phyloP scores from a whole-genome alignment of 1,284 basidiomycete genomes.

The Chalciporus sp. region DNA sequence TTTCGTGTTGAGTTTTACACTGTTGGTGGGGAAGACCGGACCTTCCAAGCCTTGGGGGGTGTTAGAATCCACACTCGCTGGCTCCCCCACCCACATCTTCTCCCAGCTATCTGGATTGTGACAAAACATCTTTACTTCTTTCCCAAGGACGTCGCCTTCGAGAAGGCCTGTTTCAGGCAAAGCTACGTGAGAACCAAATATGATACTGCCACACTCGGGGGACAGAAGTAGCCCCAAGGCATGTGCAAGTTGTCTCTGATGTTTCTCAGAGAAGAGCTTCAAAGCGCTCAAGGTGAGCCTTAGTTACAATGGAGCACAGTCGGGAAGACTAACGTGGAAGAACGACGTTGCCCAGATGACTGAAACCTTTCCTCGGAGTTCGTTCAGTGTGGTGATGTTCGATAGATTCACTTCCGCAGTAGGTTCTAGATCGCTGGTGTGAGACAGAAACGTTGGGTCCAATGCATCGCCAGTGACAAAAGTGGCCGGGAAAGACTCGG shows the following conservation, averaged over 20 bases:
- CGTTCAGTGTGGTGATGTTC: slow-evolving; percentile 35
- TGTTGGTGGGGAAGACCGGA: slow-evolving; percentile 11
- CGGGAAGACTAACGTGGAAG: slow-evolving; percentile 40
- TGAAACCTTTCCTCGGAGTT: slow-evolving; percentile 39
- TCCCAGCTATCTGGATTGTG: slow-evolving; percentile 25
- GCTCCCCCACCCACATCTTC: slow-evolving; percentile 20
- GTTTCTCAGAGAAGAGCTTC: slow-evolving; percentile 42
- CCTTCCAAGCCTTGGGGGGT: not conserved
- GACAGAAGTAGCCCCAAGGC: slow-evolving; percentile 39
- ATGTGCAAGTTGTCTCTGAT: slow-evolving; percentile 38
- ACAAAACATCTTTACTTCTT: slow-evolving; percentile 17
- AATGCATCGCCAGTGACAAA: slow-evolving; percentile 38
- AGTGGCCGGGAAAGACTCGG: slow-evolving; percentile 33
- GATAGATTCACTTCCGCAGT: slow-evolving; percentile 23
- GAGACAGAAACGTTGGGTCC: slow-evolving; percentile 23
- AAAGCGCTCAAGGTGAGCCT: not conserved
- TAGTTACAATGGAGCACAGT: slow-evolving; percentile 6
- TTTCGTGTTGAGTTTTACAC: slow-evolving; percentile 8
- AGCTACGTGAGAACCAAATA: slow-evolving; percentile 38
- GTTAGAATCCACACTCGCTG: not conserved
- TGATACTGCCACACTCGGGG: slow-evolving; percentile 39
- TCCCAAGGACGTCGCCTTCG: slow-evolving; percentile 1
- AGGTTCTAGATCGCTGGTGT: not conserved
- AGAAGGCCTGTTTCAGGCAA: slow-evolving; percentile 9
- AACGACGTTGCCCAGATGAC: slow-evolving; percentile 42